Evolutionary conservation across 352 stramenopile genomes (phyloP), one percentile per base, ranked within the genome.

Genomic region (Pythium dissimile): DNA sequence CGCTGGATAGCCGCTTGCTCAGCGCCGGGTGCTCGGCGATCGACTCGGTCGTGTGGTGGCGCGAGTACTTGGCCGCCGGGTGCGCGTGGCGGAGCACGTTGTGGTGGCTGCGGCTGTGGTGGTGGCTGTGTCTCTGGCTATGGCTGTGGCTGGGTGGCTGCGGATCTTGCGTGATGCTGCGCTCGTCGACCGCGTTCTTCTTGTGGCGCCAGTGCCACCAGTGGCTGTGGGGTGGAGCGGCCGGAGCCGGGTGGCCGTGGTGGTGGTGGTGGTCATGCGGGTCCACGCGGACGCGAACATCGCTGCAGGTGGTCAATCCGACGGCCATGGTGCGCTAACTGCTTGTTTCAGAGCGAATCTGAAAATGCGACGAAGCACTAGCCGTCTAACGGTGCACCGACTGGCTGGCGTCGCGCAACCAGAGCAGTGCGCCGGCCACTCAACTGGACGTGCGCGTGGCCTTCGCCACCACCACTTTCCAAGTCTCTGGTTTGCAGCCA

Each of bases 191-290:
- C 24, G 30, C 13, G 18, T 44, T 23, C 27, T 63, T 51, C 38
- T 63, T 56, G 45, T 52, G 48, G 11, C 46, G 45, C 27, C 35
- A 57, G 16, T 64, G 56, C 56, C 46, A 64, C 56, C 46, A 57
- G 47, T 56, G 56, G 45, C 37, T 54, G 26, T 51, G 54, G 44
- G 30, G 28, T 26, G 15, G 26, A 20, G 6, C n/a, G 49, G n/a
- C n/a, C 13, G 11, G 39, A n/a, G 18, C 28, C 21, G 31, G 21
- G 20, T 62, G 44, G 24, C 18, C 8, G 20, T 48, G 35, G 47
- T 64, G 56, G 39, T 64, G 56, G 39, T 57, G 46, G 27, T 48
- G 38, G 38, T 57, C 54, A 24, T 62, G 54, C n/a, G 54, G 44
- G 23, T 57, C 56, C 38, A 53, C 39, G 3, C 46, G 45, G 28